phyloP scores from a whole-genome alignment of 1,139 yeast genomes.

The Geotrichum siamense region DNA sequence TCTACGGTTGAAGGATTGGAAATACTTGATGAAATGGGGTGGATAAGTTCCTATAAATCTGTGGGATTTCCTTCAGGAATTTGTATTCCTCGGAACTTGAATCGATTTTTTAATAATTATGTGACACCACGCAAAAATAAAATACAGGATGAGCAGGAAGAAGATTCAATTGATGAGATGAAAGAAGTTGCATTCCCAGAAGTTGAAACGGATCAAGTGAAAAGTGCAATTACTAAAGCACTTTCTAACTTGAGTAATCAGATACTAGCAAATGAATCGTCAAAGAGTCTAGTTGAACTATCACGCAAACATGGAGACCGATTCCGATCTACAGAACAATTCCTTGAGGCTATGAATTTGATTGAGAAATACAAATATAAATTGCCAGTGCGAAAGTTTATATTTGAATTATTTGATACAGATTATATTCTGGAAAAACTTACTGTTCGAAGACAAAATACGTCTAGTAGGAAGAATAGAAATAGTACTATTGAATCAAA shows the following conservation, averaged over 20 bases:
- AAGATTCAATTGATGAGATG: slow-evolving; percentile 15
- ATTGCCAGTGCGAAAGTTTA: slow-evolving; percentile 54
- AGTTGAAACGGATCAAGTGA: slow-evolving; percentile 36
- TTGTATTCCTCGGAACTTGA: slow-evolving; percentile 27
- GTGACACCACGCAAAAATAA: not conserved
- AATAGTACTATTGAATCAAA: slow-evolving; percentile 16
- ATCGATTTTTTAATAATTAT: slow-evolving; percentile 18
- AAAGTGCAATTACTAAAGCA: slow-evolving; percentile 46
- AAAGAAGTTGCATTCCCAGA: slow-evolving; percentile 18
- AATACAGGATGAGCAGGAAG: slow-evolving; percentile 6
- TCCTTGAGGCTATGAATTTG: slow-evolving; percentile 52
- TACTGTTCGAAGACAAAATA: slow-evolving; percentile 2
- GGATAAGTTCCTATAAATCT: slow-evolving; percentile 57
- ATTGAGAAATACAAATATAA: slow-evolving; percentile 64
- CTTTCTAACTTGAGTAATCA: slow-evolving; percentile 60
- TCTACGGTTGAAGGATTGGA: slow-evolving; percentile 75
- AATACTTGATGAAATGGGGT: slow-evolving; percentile 71
- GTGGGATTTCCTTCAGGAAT: slow-evolving; percentile 48
- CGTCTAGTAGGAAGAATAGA: slow-evolving; percentile 14
- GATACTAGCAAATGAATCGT: slow-evolving; percentile 57
- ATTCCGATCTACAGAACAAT: slow-evolving; percentile 53
- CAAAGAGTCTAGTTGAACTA: slow-evolving; percentile 51
- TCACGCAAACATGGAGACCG: slow-evolving; percentile 47
- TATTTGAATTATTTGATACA: slow-evolving; percentile 61
- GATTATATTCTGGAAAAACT: slow-evolving; percentile 48